phyloP scores from a whole-genome alignment of 2,329 filamentous ascomycete species.

The Claviceps citrina region DNA sequence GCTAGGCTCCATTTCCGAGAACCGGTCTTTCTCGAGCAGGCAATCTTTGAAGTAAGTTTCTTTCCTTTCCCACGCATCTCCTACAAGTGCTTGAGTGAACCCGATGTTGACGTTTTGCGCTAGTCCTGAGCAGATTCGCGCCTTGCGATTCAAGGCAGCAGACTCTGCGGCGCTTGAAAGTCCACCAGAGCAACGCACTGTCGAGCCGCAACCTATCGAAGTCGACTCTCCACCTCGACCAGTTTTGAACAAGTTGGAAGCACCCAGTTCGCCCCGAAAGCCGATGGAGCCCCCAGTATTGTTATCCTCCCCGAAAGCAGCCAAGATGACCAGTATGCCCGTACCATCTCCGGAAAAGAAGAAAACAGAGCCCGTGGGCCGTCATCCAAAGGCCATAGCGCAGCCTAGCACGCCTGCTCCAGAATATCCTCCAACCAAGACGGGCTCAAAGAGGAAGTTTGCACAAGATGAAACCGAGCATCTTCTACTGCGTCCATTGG shows the following conservation, averaged over 20 bases:
- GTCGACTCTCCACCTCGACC: slow-evolving; percentile 30
- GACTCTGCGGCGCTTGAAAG: slow-evolving; percentile 54
- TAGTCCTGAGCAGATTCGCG: slow-evolving; percentile 48
- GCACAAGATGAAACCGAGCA: slow-evolving; percentile 33
- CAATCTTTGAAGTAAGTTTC: slow-evolving; percentile 48
- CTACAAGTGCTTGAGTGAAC: background rate
- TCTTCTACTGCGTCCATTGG: slow-evolving; percentile 11
- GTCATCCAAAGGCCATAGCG: background rate
- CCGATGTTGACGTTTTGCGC: background rate
- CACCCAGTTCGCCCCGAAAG: slow-evolving; percentile 11
- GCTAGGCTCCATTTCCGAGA: slow-evolving; percentile 46
- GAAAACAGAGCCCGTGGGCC: slow-evolving; percentile 1
- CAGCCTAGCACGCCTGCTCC: slow-evolving; percentile 3
- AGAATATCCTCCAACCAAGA: slow-evolving; percentile 19
- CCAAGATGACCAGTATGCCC: slow-evolving; percentile 6
- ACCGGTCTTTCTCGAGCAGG: slow-evolving; percentile 51
- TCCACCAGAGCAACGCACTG: slow-evolving; percentile 41
- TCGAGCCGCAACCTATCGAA: slow-evolving; percentile 41
- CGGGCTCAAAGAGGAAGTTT: slow-evolving; percentile 43
- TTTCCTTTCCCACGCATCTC: too few relatives aligned
- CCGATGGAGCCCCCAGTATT: slow-evolving; percentile 17
- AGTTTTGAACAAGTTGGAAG: slow-evolving; percentile 5
- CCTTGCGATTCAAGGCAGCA: slow-evolving; percentile 34
- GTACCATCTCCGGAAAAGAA: slow-evolving; percentile 16
- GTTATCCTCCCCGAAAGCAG: slow-evolving; percentile 16